A percentile compares a stretch with the other conserved stretches of the same genome.
Evolutionary conservation across 208 protist genomes (phyloP).

Genomic region (Zelonia costaricensis): DNA sequence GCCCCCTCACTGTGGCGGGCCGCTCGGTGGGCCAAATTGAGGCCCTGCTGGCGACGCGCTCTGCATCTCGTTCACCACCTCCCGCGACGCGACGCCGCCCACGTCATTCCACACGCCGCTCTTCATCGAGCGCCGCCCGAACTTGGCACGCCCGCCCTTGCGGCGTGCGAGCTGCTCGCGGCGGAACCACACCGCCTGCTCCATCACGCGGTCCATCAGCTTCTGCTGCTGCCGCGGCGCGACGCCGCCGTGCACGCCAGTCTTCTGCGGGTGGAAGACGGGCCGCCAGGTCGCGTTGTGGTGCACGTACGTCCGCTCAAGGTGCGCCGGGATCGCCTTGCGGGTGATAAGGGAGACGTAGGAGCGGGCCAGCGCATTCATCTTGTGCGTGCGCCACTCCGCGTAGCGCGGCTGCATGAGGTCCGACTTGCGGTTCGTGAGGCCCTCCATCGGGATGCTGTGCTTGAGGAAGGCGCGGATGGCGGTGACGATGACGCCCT

Average conservation of each 20-base stretch:
- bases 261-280: constrained; percentile 61
- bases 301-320: constrained; percentile 79
- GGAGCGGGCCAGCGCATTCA: constrained; percentile 70
- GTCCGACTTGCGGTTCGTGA: constrained; percentile 67
- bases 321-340: constrained; percentile 79
- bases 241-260: constrained; percentile 67
- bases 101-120: constrained; percentile 82
- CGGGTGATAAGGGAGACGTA: constrained; percentile 83
- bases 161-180: constrained; percentile 60
- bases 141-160: constrained; percentile 85
- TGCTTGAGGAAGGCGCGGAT: constrained; percentile 59
- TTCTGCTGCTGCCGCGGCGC: constrained; percentile 71
- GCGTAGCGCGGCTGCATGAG: constrained; percentile 76
- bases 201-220: constrained; percentile 69
- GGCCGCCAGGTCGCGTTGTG: constrained; percentile 87
- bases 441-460: constrained; percentile 54
- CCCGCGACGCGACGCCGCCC: constrained; percentile 47
- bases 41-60: constrained; percentile 38
- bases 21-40: constrained; percentile 48
- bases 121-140: constrained; percentile 45
- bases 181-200: constrained; percentile 68
- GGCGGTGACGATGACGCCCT: constrained; percentile 73
- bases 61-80: constrained; percentile 47
- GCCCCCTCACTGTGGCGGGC: constrained; percentile 48
- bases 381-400: constrained; percentile 81